These are phyloP conservation scores for Verticillium isaacii DNA, from an alignment of 2,329 filamentous ascomycete genomes.

Conservation along the genomic window DNA sequence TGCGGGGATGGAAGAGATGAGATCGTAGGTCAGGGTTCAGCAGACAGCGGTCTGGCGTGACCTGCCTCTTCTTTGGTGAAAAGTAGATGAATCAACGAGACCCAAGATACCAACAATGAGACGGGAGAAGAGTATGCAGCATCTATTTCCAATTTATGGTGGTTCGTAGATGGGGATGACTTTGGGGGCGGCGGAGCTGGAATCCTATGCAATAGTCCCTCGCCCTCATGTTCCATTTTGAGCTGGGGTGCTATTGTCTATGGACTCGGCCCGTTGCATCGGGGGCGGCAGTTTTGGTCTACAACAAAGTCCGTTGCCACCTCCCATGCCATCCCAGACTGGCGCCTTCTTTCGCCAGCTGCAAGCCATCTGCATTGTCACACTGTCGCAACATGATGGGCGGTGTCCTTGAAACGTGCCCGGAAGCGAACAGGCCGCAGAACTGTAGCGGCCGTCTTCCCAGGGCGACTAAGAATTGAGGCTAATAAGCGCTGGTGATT, in stretches of 20 bases:
- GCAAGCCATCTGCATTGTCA: background rate
- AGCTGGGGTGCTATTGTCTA: background rate
- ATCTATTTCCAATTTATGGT: background rate
- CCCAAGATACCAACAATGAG: constrained; percentile 6
- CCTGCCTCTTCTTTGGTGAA: background rate
- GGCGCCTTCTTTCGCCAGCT: background rate
- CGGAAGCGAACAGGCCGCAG: background rate
- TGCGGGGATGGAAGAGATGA: background rate
- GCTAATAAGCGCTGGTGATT: background rate
- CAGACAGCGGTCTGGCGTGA: background rate
- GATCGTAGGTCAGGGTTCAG: background rate
- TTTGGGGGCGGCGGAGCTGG: background rate
- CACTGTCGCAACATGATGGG: background rate
- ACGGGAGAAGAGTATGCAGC: background rate
- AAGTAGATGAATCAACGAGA: background rate
- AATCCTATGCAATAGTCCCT: background rate
- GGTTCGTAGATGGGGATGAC: background rate
- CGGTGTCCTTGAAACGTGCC: background rate
- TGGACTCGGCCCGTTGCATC: background rate
- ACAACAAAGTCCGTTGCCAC: no score
- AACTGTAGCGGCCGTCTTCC: background rate
- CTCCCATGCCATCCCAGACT: background rate
- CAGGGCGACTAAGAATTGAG: background rate
- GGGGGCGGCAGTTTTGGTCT: background rate
- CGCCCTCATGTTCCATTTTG: background rate